Evolutionary conservation across 1,284 basidiomycete species (phyloP), one percentile per base, ranked within the genome.

Genomic region (Malassezia vespertilionis): DNA sequence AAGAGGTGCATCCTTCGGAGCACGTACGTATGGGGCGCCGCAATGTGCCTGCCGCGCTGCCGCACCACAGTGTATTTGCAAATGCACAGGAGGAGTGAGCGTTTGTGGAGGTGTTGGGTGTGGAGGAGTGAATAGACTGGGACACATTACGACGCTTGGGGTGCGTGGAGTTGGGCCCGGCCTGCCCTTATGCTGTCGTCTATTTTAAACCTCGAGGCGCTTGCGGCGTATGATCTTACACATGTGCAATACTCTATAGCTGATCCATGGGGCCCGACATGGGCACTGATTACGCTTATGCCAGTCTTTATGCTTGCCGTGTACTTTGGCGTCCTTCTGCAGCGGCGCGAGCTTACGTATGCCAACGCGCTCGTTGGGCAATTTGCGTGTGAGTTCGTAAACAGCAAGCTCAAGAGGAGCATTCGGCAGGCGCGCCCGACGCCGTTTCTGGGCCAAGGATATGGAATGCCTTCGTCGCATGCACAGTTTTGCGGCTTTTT

Each of bases 401-500:
- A 86, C 61, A 80, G 76, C 71, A 63, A 79, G 32, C 67, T 88
- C 26, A 88, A 88, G 69, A 78, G 76, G 35, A 58, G 76, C 22
- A 71, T 87, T 40, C 81, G 80, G 62, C 75, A 86, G 63, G 78
- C 80, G 17, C 77, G 85, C 32, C 85, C 85, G 0, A 73, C 74
- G 48, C 71, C 83, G 40, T 75, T 76, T 40, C 71, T 81, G 27
- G 82, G 82, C 10, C 77, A 77, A 44, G 85, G 86, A 6, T 88
- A 86, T 61, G 85, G 84, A 10, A 88, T 88, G 65, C 85, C 85
- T 0, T 86, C 84, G 0, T 86, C 83, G 10, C 85, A 88, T 63
- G 83, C 83, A 63, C 85, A 88, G 71, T 87, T 83, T 69, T 83
- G 87, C 81, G 86, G 81, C 4, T 88, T 84, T 72, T 88, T 88